Evolutionary conservation across 2,329 filamentous ascomycete genomes (phyloP), one percentile per base, ranked within the genome.

Genomic region (Alternaria rosae): DNA sequence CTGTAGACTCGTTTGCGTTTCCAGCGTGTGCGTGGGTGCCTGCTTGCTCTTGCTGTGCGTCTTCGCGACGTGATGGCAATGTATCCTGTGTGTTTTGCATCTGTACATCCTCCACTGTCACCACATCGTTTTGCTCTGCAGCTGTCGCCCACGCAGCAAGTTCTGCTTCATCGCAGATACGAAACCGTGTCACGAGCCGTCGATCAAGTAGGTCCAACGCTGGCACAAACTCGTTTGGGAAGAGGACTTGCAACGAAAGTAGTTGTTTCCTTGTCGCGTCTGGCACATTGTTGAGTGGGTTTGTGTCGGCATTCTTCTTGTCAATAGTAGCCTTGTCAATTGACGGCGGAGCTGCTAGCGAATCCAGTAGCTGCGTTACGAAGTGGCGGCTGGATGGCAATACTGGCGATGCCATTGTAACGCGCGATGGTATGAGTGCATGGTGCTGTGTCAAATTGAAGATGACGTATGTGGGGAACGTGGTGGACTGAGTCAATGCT

Each of bases 171-270:
- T 62, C 41, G 26, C 25, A n/a, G 15, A 77, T 66, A 0, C 56
- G 60, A 15, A 85, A 78, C 2, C 88, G 85, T 6, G 84, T 88
- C 32, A 97, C 87, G 1, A 95, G 86, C 3, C 85, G 82, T 25
- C 92, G 87, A 78, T 99, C 95, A 1, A 99, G 85, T 0, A 98
- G 85, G 78, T 98, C 94, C 3, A 99, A 85, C 0, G 94, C 93
- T 3, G 93, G 92, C 1, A 97, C 88, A 2, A 97, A 82, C 56
- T 93, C 86, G 65, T 88, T 87, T 0, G 93, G 93, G 73, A 96
- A 96, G 13, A 97, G 82, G 32, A 93, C 91, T 80, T 97, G 94
- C 0, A 97, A 86, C 0, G 92, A 93, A 1, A 93, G 82, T n/a
- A 97, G 82, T 15, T 91, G 81, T 51, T 76, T 77, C 68, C 77